Evolutionary conservation across 148 eudicot species (phyloP), one percentile per base, ranked within the genome.

Genomic region (Nepenthes gracilis): DNA sequence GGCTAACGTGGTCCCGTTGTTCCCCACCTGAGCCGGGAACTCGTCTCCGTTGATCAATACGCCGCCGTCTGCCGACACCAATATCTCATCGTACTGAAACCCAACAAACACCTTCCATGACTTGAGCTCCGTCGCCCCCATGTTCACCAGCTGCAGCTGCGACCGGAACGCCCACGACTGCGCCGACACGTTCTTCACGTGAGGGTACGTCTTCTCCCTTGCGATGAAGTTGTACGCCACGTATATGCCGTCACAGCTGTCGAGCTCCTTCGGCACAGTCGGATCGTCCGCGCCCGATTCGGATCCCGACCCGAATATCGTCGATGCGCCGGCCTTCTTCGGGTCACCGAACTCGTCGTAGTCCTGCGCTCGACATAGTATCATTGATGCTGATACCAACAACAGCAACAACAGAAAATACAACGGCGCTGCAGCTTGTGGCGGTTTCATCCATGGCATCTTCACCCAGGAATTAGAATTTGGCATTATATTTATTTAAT

Each of bases 131-230:
- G 64, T 54, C 12, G 37, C 36, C 2, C 85, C 90, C 57, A 79
- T 72, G 58, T 85, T 85, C 33, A 85, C 61, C 1, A 81, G 57
- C 33, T 48, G 76, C 32, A 67, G 37, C 70, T 59, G 71, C 3
- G 80, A 62, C 52, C 76, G 67, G 50, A 84, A 84, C 0, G 83
- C 75, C 83, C 85, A 81, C 5, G 89, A 56, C 61, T 84, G 89
- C 0, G 80, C 80, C 7, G 77, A 64, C 15, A 47, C 65, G 62
- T 81, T 78, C 45, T 68, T 78, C 12, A 78, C 47, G 15, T 47
- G 71, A 8, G 83, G 89, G 62, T 77, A 79, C 43, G 69, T 74
- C 58, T 76, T 79, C 11, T 62, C 70, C 1, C 83, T 64, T 1
- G 74, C 63, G 37, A 65, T 58, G 50, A 78, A 84, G 40, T 60